These are phyloP conservation scores for Endocalyx cinctus DNA, from an alignment of 2,329 filamentous ascomycete genomes.

Conservation along the genomic window DNA sequence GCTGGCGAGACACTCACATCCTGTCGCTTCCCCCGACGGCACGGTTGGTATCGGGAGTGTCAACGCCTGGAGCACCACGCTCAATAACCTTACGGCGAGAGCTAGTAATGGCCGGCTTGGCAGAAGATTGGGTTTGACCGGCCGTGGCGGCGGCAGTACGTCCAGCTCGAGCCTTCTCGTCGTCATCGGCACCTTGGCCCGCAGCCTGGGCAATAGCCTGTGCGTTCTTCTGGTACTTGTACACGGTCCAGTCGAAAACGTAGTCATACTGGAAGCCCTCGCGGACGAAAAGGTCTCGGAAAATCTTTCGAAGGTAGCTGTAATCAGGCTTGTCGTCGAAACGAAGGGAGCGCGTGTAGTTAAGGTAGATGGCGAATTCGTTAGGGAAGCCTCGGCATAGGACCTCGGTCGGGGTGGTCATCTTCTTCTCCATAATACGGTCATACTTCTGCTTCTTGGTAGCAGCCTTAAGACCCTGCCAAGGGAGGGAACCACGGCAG, in stretches of 20 bases:
- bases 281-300: constrained; percentile 97
- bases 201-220: constrained; percentile 86
- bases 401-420: constrained; percentile 97
- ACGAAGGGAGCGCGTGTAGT: constrained; percentile 96
- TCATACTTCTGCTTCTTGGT: constrained; percentile 99
- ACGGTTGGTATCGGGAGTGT: constrained; percentile 69
- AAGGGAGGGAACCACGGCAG: constrained; percentile 96
- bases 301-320: constrained; percentile 99
- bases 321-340: constrained; percentile 99
- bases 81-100: constrained; percentile 82
- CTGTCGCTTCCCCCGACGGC: constrained; percentile 78
- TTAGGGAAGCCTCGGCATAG: constrained; percentile 99
- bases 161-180: constrained; percentile 69
- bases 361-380: constrained; percentile 98
- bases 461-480: constrained; percentile 97
- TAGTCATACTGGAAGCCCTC: constrained; percentile 99
- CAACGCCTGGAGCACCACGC: constrained; percentile 55
- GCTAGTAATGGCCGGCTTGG: constrained; percentile 70
- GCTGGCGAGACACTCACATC: constrained; percentile 82
- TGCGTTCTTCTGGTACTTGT: constrained; percentile 99
- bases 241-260: constrained; percentile 99
- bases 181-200: constrained; percentile 64
- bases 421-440: constrained; percentile 99
- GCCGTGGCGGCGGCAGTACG: constrained; percentile 62
- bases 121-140: constrained; percentile 55